A percentile compares a stretch with the other conserved stretches of the same genome.
phyloP scores from a whole-genome alignment of 345 rosid species.

The Adansonia digitata region DNA sequence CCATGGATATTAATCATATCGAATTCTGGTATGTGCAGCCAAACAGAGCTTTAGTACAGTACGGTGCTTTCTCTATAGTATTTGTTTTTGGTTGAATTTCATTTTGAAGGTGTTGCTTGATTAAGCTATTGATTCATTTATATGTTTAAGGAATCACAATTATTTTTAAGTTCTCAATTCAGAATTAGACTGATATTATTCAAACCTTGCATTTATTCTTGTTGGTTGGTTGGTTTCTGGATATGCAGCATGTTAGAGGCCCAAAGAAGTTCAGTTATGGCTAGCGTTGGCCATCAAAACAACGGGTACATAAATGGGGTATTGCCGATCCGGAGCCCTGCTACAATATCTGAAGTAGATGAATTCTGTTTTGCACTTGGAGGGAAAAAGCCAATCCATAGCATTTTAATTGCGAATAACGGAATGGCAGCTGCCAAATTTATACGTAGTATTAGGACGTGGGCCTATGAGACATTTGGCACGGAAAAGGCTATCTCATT shows the following conservation, averaged over 20 bases:
- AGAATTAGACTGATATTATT: background rate
- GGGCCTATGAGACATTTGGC: conserved; percentile 99
- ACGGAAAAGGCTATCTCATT: conserved; percentile 85
- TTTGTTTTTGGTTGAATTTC: background rate
- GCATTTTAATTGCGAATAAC: conserved; percentile 91
- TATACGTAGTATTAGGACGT: conserved; percentile 90
- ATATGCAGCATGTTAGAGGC: conserved; percentile 57
- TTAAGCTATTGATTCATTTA: background rate
- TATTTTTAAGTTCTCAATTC: background rate
- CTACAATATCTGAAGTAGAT: conserved; percentile 56
- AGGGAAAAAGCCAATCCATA: conserved; percentile 81
- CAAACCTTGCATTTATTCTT: background rate
- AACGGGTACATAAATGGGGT: conserved; percentile 48
- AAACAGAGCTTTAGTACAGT: background rate
- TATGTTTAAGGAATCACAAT: background rate
- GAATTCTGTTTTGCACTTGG: conserved; percentile 81
- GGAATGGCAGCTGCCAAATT: conserved; percentile 99
- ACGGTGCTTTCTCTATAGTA: background rate
- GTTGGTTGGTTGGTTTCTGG: conserved; percentile 13
- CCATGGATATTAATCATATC: background rate
- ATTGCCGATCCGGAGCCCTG: conserved; percentile 52
- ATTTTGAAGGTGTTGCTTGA: background rate
- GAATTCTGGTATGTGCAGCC: conserved; percentile 3
- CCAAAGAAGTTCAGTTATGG: conserved; percentile 42
- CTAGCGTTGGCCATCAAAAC: conserved; percentile 40